Evolutionary conservation across 2,329 filamentous ascomycete species (phyloP).

Genomic region (Botrytis elliptica): DNA sequence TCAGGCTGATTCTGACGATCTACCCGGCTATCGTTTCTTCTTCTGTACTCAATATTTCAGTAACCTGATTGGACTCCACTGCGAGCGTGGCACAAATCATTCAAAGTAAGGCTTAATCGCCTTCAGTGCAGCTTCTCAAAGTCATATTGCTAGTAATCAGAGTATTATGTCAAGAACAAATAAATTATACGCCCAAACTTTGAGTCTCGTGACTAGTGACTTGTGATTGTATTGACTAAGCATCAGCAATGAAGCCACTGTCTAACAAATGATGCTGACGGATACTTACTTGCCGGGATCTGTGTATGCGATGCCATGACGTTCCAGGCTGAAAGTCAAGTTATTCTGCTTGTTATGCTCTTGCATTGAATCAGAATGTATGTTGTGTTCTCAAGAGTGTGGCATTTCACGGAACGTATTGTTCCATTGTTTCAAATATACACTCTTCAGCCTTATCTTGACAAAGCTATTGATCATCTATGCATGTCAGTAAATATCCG

Average conservation of each 20-base stretch:
- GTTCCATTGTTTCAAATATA: conserved; percentile 1
- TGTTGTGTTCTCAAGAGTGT: background rate
- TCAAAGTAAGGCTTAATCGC: background rate
- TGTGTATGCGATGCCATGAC: background rate
- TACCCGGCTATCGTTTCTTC: background rate
- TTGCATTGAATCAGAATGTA: background rate
- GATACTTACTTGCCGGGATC: background rate
- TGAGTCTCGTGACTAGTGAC: background rate
- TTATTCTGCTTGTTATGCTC: conserved; percentile 1
- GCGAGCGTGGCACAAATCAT: background rate
- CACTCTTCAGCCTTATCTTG: background rate
- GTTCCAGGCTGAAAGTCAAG: background rate
- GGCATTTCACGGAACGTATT: background rate
- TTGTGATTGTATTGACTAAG: background rate
- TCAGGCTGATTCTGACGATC: background rate
- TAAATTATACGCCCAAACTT: background rate
- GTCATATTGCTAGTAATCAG: background rate
- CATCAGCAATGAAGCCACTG: background rate
- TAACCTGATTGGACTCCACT: background rate
- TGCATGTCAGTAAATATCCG: background rate
- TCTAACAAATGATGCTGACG: background rate
- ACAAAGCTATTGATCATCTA: background rate
- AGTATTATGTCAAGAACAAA: background rate
- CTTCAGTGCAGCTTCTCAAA: background rate
- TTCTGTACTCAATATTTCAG: background rate